Base-by-base conservation (phyloP, 768 basidiomycete species). In the Phanerochaete carnosa region DNA sequence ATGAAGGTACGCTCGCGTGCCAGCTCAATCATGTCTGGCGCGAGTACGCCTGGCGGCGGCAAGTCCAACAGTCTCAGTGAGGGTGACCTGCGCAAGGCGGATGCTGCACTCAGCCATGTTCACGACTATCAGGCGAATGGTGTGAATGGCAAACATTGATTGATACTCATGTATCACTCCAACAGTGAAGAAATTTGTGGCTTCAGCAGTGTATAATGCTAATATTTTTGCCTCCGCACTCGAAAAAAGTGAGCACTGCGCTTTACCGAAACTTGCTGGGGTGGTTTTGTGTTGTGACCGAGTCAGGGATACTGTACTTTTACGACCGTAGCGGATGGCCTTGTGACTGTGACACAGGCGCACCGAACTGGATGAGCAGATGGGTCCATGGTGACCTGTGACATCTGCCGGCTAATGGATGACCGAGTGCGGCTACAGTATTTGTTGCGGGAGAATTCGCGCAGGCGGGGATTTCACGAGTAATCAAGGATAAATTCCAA, bases 11-110 rank as follows among this genome's bases (percentile, higher is more conserved):
- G 92, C 52, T 93, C 90, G 33, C 85, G 92, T 57, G 82, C 87
- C 2, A 86, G 86, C 51, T 94, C 92, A 22, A 85, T 94, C 75
- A 75, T 81, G 59, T 85, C 85, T 22, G 84, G 86, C 37, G 79
- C 85, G 2, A 95, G 91, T 70, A 97, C 96, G 8, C 93, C 94
- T 0, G 95, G 93, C 1, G 91, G 90, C n/a, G 88, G 87, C 5
- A 77, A 80, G 26, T 89, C 87, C 68, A 85, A 84, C 68, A 94
- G 87, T 64, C 74, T 97, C 57, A 94, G 88, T 70, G 96, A 98
- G 75, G 80, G 86, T 55, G 96, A 98, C 73, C 74, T 98, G 66
- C 82, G 81, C 69, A 83, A 84, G 75, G 96, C 95, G 3, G 95
- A 98, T 66, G 92, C 88, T 11, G 95, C 93, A 2, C 81, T 98